Conservation (phyloP, 768 basidiomycete species). For the Cystofilobasidium capitatum region DNA sequence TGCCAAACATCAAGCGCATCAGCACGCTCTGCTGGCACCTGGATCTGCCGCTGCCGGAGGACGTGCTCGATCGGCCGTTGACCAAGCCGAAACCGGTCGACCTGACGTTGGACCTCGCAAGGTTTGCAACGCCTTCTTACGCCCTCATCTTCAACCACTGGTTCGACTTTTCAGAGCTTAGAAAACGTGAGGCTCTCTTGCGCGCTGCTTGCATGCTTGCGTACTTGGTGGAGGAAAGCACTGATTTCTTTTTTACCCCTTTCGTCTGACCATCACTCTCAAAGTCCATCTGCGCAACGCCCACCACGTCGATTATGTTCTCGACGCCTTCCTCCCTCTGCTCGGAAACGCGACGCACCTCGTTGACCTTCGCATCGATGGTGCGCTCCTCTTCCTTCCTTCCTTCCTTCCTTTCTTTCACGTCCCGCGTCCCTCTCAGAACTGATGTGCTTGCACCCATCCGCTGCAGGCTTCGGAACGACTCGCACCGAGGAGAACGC, state of each 20-base stretch:
- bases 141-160: neutral
- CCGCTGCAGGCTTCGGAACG: neutral
- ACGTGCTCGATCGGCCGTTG: neutral
- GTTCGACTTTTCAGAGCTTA: neutral
- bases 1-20: neutral
- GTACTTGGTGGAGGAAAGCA: neutral
- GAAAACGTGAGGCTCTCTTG: neutral
- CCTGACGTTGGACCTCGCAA: neutral
- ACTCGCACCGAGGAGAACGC: neutral
- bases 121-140: neutral
- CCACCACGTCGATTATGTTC: neutral
- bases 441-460: neutral
- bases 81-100: neutral
- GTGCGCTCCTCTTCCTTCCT: neutral
- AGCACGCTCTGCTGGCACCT: conserved; percentile 4
- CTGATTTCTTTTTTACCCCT: neutral
- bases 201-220: neutral
- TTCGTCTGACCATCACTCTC: too few species aligned
- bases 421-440: neutral
- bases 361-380: neutral
- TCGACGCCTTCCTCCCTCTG: neutral
- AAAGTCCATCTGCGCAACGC: conserved; percentile 2
- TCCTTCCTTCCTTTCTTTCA: neutral
- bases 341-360: neutral
- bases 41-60: conserved; percentile 1